Base-by-base conservation (phyloP, 2,329 filamentous ascomycete species). In the Colletotrichum falcatum region DNA sequence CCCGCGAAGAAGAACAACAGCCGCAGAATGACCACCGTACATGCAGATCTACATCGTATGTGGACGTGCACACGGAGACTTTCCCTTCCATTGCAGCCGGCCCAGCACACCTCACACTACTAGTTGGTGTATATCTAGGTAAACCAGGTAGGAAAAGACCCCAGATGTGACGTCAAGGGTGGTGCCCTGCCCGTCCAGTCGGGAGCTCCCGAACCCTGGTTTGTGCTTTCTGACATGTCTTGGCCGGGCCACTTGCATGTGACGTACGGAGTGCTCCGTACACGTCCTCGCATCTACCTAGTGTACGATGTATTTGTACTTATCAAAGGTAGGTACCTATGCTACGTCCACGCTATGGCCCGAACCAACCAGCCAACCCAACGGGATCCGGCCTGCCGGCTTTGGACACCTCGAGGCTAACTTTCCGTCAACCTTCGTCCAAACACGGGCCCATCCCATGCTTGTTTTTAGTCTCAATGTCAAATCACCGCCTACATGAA, bases 131-230 rank as follows among this genome's bases (percentile, higher is more conserved):
- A n/a, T n/a, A n/a, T n/a, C n/a, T n/a, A n/a, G n/a, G n/a, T n/a
- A n/a, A n/a, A n/a, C n/a, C n/a, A n/a, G n/a, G n/a, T n/a, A n/a
- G n/a, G n/a, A n/a, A n/a, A n/a, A n/a, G n/a, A n/a, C 42, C 37
- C 35, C n/a, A 26, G 42, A 46, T 37, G 53, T 67, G 67, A 70
- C 67, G 67, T 70, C 67, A 70, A 51, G 53, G 53, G 58, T n/a
- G n/a, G 33, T 44, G n/a, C 64, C 67, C 64, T 67, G 35, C 26
- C 26, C 14, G 11, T 67, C 67, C 67, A 67, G 67, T 70, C 67
- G 67, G 67, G 67, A 63, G 64, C 64, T 63, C 51, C 67, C 67
- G 64, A 70, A 70, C 67, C 67, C 67, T 59, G 58, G 67, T 54
- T 59, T 42, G 20, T 12, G 20, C 44, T 46, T 23, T 23, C 9